Conservation (phyloP, 1,284 basidiomycete genomes). For the Cryptococcus sp. region DNA sequence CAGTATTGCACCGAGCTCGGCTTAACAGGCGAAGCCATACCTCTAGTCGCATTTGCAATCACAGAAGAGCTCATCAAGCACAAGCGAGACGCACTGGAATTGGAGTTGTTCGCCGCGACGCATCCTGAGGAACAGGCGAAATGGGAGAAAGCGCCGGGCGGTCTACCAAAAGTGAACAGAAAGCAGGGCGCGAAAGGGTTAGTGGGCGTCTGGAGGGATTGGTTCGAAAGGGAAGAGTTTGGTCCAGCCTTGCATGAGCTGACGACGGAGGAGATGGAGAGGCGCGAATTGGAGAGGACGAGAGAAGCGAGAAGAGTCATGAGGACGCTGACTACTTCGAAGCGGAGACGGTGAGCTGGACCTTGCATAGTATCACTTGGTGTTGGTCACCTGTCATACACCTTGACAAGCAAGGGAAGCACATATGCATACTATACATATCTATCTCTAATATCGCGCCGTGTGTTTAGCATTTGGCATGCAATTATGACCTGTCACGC, state of each 20-base stretch:
- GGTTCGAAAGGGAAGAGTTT: slow-evolving; percentile 88
- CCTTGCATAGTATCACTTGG: not conserved
- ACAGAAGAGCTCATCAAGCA: slow-evolving; percentile 94
- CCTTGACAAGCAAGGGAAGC: too few relatives aligned
- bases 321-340: slow-evolving; percentile 22
- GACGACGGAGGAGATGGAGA: slow-evolving; percentile 86
- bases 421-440: too few relatives aligned
- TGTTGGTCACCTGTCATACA: too few relatives aligned
- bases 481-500: too few relatives aligned
- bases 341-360: slow-evolving; percentile 17
- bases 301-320: slow-evolving; percentile 64
- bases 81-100: slow-evolving; percentile 90
- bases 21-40: slow-evolving; percentile 80
- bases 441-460: too few relatives aligned
- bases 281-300: slow-evolving; percentile 76
- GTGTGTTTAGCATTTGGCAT: too few relatives aligned
- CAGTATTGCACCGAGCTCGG: slow-evolving; percentile 85
- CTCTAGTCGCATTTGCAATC: slow-evolving; percentile 86
- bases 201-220: slow-evolving; percentile 90
- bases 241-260: slow-evolving; percentile 85
- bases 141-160: slow-evolving; percentile 65
- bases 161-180: slow-evolving; percentile 58
- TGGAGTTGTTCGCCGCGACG: slow-evolving; percentile 76
- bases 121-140: slow-evolving; percentile 59
- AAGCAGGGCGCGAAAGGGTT: slow-evolving; percentile 71